A percentile compares a stretch with the other conserved stretches of the same genome.
phyloP scores from a whole-genome alignment of 208 protist genomes.

The Tetramitus jugosus region DNA sequence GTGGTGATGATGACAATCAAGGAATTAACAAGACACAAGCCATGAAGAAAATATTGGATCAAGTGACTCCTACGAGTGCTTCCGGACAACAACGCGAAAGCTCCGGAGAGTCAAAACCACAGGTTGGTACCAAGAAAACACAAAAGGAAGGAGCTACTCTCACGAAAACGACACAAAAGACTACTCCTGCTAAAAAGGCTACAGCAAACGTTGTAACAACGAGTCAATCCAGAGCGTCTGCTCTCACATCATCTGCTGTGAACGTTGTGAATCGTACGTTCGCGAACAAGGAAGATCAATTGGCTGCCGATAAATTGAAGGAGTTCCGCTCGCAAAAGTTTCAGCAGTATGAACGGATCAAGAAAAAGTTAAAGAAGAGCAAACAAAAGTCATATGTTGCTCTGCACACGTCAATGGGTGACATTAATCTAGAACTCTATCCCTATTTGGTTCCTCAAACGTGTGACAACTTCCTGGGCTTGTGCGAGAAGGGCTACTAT shows the following conservation, averaged over 20 bases:
- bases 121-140: background rate
- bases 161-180: no score
- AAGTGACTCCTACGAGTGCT: background rate
- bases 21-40: background rate
- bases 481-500: constrained; percentile 83
- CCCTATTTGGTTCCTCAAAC: constrained; percentile 53
- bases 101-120: background rate
- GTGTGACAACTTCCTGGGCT: constrained; percentile 90
- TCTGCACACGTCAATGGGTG: constrained; percentile 69
- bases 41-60: background rate
- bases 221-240: background rate
- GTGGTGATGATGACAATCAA: background rate
- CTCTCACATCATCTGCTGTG: background rate
- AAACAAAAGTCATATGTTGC: constrained; percentile 37
- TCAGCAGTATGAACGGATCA: background rate
- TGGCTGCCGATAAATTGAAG: background rate
- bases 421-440: constrained; percentile 67
- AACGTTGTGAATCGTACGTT: background rate
- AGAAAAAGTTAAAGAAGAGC: no score
- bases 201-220: no score
- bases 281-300: background rate
- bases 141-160: background rate
- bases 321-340: background rate
- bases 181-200: no score
- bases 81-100: no score